These are phyloP conservation scores for Parietaria judaica DNA, from an alignment of 306 rosid species.

Conservation along the genomic window DNA sequence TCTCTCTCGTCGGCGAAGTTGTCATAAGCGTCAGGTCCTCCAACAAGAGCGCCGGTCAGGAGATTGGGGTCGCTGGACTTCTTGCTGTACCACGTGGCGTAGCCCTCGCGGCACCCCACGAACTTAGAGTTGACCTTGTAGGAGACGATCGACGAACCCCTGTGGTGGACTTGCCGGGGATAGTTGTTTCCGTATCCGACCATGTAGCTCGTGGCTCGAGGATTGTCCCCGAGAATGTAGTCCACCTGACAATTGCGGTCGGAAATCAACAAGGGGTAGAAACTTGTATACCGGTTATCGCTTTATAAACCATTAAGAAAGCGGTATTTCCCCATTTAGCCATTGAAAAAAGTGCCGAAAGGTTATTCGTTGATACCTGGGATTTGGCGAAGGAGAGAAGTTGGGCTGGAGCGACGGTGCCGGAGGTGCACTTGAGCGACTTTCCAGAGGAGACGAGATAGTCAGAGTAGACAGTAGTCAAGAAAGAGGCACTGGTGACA, in stretches of 20 bases:
- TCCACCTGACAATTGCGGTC: slow-evolving; percentile 48
- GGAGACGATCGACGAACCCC: slow-evolving; percentile 92
- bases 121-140: slow-evolving; percentile 61
- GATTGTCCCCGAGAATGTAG: slow-evolving; percentile 92
- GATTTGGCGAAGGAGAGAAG: slow-evolving; percentile 71
- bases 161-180: slow-evolving; percentile 84
- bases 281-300: too few species aligned
- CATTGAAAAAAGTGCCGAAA: too few species aligned
- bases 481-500: slow-evolving; percentile 75
- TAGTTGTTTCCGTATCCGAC: slow-evolving; percentile 87
- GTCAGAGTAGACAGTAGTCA: slow-evolving; percentile 82
- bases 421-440: slow-evolving; percentile 50
- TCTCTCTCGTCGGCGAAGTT: slow-evolving; percentile 93
- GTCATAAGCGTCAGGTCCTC: slow-evolving; percentile 98
- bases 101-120: slow-evolving; percentile 85
- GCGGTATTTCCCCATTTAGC: too few species aligned
- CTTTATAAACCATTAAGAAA: too few species aligned
- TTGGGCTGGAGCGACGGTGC: slow-evolving; percentile 49
- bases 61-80: slow-evolving; percentile 75
- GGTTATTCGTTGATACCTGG: slow-evolving; percentile 37
- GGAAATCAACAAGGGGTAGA: not conserved
- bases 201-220: slow-evolving; percentile 91
- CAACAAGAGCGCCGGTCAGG: slow-evolving; percentile 83
- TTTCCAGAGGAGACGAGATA: slow-evolving; percentile 55
- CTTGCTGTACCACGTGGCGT: slow-evolving; percentile 78